Evolutionary conservation across 2,329 filamentous ascomycete species (phyloP).

Genomic region (Hypoxylon sp.): DNA sequence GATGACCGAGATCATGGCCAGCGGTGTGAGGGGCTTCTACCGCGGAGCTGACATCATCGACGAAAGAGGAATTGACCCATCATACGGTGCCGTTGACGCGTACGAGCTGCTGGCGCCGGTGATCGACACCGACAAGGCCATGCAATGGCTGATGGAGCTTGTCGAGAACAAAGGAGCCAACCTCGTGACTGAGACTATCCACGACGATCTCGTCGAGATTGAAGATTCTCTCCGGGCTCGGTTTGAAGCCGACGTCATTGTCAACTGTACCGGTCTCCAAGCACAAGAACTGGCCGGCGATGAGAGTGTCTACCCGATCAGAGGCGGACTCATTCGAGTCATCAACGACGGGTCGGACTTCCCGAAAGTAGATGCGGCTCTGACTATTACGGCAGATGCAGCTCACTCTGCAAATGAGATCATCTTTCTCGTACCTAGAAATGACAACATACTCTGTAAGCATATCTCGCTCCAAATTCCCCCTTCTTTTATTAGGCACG

Average conservation of each 20-base stretch:
- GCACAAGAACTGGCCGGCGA: slow-evolving; percentile 58
- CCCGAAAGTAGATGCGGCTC: slow-evolving; percentile 58
- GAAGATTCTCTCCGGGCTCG: slow-evolving; percentile 55
- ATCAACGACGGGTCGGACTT: slow-evolving; percentile 62
- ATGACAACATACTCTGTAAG: slow-evolving; percentile 59
- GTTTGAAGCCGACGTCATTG: slow-evolving; percentile 59
- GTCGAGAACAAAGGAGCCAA: slow-evolving; percentile 60
- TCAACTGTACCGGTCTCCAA: slow-evolving; percentile 61
- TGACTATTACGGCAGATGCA: slow-evolving; percentile 60
- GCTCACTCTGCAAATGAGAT: slow-evolving; percentile 57
- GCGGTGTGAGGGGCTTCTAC: slow-evolving; percentile 58
- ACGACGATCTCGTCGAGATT: slow-evolving; percentile 55
- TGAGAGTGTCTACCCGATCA: slow-evolving; percentile 59
- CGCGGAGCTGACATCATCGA: slow-evolving; percentile 55
- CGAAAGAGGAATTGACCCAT: slow-evolving; percentile 54
- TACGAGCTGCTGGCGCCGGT: slow-evolving; percentile 62
- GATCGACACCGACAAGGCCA: slow-evolving; percentile 63
- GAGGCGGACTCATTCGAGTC: slow-evolving; percentile 61
- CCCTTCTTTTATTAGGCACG: slow-evolving; percentile 7
- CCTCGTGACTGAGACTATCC: slow-evolving; percentile 58
- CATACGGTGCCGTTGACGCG: slow-evolving; percentile 59
- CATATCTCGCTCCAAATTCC: slow-evolving; percentile 11
- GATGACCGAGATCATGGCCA: slow-evolving; percentile 59
- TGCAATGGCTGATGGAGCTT: slow-evolving; percentile 60
- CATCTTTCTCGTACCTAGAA: slow-evolving; percentile 62